Base-by-base conservation (phyloP, 176 grass and related monocot genomes). In the Carex parvula region DNA sequence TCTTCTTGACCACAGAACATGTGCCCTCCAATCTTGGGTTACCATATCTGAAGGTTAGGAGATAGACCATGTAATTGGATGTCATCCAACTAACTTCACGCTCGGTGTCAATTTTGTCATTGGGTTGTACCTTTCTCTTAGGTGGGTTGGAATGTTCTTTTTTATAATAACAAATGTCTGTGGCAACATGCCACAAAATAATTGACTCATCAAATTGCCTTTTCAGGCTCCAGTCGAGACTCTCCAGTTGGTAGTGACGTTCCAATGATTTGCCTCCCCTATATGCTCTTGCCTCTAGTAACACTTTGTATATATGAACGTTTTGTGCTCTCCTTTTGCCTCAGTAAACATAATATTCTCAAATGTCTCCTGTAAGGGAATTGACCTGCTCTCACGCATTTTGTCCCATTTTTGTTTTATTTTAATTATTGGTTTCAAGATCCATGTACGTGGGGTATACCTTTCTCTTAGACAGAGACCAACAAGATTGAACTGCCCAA, bases 401-500 rank as follows among this genome's bases (percentile, higher is more conserved):
- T 37, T 37, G 35, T 37, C 35, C 35, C 35, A 37, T 37, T 5
- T 37, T 0, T 4, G 3, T 37, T 37, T 37, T 37, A 37, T 5
- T 37, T 5, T 37, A 37, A 5, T 37, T 37, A 37, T 0, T 37
- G 3, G 3, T 37, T 37, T 37, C 35, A 37, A 3, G 35, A 37
- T 37, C 24, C 61, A 64, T 30, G 2, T 8, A 29, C 11, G 0
- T 10, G 0, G 0, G 8, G 14, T 59, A 0, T 8, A 4, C 61
- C 61, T 21, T 7, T 64, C 61, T 64, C 61, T 64, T 24, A 85
- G 54, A 73, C 85, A 85, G 6, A 32, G 67, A 0, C 72, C 50
- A 26, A 93, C 33, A 37, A 93, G 33, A 74, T 82, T 93, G 46
- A 83, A 79, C 21, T 89, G 87, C 10, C 74, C 89, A 46, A 93